Conservation (phyloP, 345 rosid species). For the Eutrema japonicum region DNA sequence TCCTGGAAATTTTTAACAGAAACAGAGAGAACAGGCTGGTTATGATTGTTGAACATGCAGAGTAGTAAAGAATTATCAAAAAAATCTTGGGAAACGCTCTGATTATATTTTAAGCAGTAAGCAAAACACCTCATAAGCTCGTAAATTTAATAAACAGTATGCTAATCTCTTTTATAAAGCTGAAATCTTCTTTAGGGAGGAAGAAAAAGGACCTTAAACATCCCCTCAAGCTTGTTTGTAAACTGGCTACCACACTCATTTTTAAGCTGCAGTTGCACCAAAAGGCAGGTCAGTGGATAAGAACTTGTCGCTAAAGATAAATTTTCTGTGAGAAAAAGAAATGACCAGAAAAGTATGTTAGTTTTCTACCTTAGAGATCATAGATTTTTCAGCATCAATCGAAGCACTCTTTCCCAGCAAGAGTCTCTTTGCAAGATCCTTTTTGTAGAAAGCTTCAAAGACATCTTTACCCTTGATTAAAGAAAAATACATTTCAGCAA, state of each 20-base stretch:
- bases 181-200: slow-evolving; percentile 6
- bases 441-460: slow-evolving; percentile 92
- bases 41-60: slow-evolving; percentile 39
- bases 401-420: slow-evolving; percentile 93
- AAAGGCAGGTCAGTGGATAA: slow-evolving; percentile 37
- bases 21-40: slow-evolving; percentile 5
- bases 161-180: neutral
- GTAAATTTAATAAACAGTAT: slow-evolving; percentile 7
- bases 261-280: slow-evolving; percentile 66
- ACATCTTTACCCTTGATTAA: slow-evolving; percentile 83
- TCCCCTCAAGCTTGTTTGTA: slow-evolving; percentile 93
- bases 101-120: slow-evolving; percentile 1
- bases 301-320: neutral
- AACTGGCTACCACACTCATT: slow-evolving; percentile 95
- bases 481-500: slow-evolving; percentile 14
- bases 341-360: slow-evolving; percentile 5
- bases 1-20: slow-evolving; percentile 53
- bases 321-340: neutral
- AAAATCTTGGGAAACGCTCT: neutral
- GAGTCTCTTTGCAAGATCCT: slow-evolving; percentile 91
- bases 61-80: neutral
- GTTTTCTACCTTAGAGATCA: slow-evolving; percentile 80
- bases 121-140: neutral
- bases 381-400: slow-evolving; percentile 93
- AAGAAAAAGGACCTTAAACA: slow-evolving; percentile 73